phyloP scores from a whole-genome alignment of 371 early-diverging fungal genomes.

The Actinomucor elegans region DNA sequence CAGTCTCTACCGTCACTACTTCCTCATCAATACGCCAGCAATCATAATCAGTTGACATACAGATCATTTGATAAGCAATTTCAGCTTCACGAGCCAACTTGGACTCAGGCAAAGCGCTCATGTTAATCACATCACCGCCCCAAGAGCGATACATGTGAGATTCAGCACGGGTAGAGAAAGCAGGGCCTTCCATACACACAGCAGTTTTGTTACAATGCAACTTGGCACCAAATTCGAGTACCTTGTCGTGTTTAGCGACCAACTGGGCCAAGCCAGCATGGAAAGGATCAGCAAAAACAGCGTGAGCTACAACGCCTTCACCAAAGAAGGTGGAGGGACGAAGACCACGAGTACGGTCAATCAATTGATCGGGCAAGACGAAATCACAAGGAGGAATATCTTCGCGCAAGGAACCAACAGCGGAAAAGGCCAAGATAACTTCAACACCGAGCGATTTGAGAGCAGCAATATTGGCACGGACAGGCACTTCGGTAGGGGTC shows the following conservation, averaged over 20 bases:
- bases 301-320: conserved; percentile 89
- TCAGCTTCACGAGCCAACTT: conserved; percentile 98
- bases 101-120: conserved; percentile 94
- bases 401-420: conserved; percentile 90
- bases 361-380: conserved; percentile 90
- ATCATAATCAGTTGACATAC: conserved; percentile 99
- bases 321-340: conserved; percentile 89
- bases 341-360: conserved; percentile 95
- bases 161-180: conserved; percentile 96
- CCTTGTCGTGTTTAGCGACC: conserved; percentile 57
- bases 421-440: conserved; percentile 93
- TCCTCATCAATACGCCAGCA: conserved; percentile 94
- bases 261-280: conserved; percentile 73
- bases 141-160: conserved; percentile 93
- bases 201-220: conserved; percentile 84
- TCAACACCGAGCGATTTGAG: conserved; percentile 92
- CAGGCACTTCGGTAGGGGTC: conserved; percentile 90
- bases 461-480: conserved; percentile 96
- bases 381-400: conserved; percentile 94
- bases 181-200: conserved; percentile 97
- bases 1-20: conserved; percentile 89
- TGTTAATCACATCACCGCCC: conserved; percentile 95
- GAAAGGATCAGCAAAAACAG: conserved; percentile 95
- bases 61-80: conserved; percentile 96
- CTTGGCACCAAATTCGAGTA: conserved; percentile 43